These are phyloP conservation scores for Psilocybe cyanescens DNA, from an alignment of 768 basidiomycete genomes.

Conservation along the genomic window DNA sequence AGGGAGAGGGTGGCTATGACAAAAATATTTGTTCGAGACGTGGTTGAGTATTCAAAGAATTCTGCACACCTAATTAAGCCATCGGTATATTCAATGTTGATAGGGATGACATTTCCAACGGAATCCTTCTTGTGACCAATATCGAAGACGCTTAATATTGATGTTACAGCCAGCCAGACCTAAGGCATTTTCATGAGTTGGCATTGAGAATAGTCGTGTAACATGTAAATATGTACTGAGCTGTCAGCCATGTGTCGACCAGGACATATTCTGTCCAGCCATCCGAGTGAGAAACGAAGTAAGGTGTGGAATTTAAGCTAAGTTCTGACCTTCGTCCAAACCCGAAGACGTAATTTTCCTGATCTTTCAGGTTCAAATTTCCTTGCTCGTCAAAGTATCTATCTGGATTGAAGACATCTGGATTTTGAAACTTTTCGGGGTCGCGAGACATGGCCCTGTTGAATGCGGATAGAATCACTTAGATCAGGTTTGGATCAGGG, in stretches of 20 bases:
- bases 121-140: conserved; percentile 20
- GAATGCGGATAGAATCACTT: not conserved
- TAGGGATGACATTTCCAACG: conserved; percentile 12
- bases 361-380: conserved; percentile 18
- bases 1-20: not conserved
- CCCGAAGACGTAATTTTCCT: conserved; percentile 26
- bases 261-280: conserved; percentile 16
- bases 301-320: not conserved
- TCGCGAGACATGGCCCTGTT: conserved; percentile 36
- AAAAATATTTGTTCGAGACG: conserved; percentile 42
- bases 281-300: not conserved
- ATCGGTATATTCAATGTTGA: conserved; percentile 13
- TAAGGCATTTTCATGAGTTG: not conserved
- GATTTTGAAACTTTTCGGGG: conserved; percentile 31
- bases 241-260: conserved; percentile 20
- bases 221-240: conserved; percentile 13
- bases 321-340: conserved; percentile 31
- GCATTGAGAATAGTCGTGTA: not conserved
- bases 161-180: conserved; percentile 16
- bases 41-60: not conserved
- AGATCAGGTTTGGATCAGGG: not conserved
- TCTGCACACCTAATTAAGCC: conserved; percentile 4
- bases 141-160: conserved; percentile 4
- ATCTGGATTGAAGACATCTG: conserved; percentile 38
- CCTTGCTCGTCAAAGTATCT: conserved; percentile 31